Conservation (phyloP, 2,329 filamentous ascomycete species). For the Fusarium sp. region DNA sequence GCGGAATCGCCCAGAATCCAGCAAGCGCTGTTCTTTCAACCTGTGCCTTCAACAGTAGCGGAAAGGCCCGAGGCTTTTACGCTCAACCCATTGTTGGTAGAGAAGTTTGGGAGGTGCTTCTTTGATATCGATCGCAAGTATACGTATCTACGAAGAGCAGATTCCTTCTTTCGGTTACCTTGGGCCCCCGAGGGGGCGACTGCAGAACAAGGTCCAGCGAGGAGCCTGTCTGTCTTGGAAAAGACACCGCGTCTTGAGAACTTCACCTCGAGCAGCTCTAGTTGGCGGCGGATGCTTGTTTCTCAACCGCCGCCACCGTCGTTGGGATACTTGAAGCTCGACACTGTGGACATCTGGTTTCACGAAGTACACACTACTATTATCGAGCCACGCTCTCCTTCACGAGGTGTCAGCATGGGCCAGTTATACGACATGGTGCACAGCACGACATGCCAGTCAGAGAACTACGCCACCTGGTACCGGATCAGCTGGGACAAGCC, state of each 20-base stretch:
- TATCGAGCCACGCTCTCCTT: slow-evolving; percentile 1
- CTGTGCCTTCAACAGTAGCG: not conserved
- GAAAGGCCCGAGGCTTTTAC: not conserved
- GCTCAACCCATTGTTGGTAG: slow-evolving; percentile 35
- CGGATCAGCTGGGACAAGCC: slow-evolving; percentile 22
- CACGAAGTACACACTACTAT: slow-evolving; percentile 12
- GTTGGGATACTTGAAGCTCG: slow-evolving; percentile 33
- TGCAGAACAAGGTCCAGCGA: not conserved
- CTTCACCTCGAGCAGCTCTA: slow-evolving; percentile 35
- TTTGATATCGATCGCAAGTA: slow-evolving; percentile 32
- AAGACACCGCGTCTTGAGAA: slow-evolving; percentile 22
- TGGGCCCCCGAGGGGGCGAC: slow-evolving; percentile 31
- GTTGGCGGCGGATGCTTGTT: slow-evolving; percentile 45
- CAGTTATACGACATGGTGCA: slow-evolving; percentile 38
- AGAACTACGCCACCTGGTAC: slow-evolving; percentile 23
- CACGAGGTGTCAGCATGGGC: slow-evolving; percentile 32
- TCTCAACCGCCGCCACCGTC: slow-evolving; percentile 43
- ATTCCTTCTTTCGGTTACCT: slow-evolving; percentile 36
- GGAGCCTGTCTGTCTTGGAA: slow-evolving; percentile 17
- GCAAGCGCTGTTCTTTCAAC: slow-evolving; percentile 33
- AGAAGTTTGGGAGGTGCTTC: slow-evolving; percentile 40
- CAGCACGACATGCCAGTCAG: slow-evolving; percentile 16
- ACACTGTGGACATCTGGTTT: slow-evolving; percentile 28
- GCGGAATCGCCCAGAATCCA: slow-evolving; percentile 26
- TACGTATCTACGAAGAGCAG: slow-evolving; percentile 30